Base-by-base conservation (phyloP, 176 grass and related monocot genomes). In the Cocos nucifera region DNA sequence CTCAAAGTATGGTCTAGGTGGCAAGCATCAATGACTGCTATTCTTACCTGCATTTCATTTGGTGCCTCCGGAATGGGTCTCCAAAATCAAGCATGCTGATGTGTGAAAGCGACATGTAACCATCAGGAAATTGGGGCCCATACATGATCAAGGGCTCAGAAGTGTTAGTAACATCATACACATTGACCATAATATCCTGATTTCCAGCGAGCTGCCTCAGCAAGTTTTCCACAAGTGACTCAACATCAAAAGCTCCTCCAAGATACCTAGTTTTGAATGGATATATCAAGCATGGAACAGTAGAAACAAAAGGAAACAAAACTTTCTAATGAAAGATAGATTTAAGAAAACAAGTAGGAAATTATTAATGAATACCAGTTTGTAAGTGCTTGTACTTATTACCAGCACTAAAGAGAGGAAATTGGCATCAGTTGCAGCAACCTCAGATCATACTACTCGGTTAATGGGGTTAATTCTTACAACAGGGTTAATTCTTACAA, bases 211-310 rank as follows among this genome's bases (percentile, higher is more conserved):
- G 84, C 64, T 98, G 93, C 59, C 67, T 80, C 53, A 98, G 61
- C 61, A 98, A 56, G 69, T 98, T 98, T 70, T 98, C 93, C 72
- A 98, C 87, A 8, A 98, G 74, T 29, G 93, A 98, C 53, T 98
- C 93, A 10, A 98, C 93, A 79, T 98, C 93, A 69, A 98, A 98
- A 75, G 87, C 77, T 70, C 93, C 93, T 48, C 93, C 93, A 69
- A 92, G 78, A 67, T 92, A 98, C 59, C 93, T 98, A 73, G 35
- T 44, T 64, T 29, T 4, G 69, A 49, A 54, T 75, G 29, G 52
- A 19, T 51, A 17, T 1, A 39, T 20, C 54, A 73, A 39, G 18
- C 6, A 19, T 39, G 10, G 53, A 2, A 56, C 29, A 22, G 15
- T 27, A 59, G 24, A 17, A 29, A 2, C 10, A 59, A 24, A 59